Conservation (phyloP, 768 basidiomycete species). For the Ramaria sp. region DNA sequence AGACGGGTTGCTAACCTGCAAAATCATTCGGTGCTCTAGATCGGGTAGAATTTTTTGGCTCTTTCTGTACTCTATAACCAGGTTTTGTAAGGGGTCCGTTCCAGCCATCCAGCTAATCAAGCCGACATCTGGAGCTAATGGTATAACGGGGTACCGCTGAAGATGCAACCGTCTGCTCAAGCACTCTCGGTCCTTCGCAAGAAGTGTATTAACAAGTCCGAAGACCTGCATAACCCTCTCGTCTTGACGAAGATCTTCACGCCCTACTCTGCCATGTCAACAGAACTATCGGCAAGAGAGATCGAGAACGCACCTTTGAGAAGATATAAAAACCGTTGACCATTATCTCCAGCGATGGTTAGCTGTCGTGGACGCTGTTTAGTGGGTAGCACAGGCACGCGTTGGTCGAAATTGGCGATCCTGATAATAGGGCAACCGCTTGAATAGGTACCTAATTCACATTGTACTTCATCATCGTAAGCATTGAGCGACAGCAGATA, state of each 20-base stretch:
- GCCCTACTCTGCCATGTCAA: constrained; percentile 18
- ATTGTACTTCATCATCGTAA: neutral
- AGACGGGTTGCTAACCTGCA: constrained; percentile 23
- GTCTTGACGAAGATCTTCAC: constrained; percentile 41
- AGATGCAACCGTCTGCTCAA: constrained; percentile 38
- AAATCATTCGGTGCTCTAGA: constrained; percentile 39
- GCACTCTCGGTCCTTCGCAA: constrained; percentile 32
- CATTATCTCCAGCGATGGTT: constrained; percentile 30
- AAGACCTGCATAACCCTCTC: constrained; percentile 44
- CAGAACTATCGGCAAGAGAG: no score
- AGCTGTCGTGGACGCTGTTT: constrained; percentile 36
- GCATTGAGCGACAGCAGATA: neutral
- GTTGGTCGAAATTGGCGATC: constrained; percentile 31
- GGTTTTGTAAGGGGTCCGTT: constrained; percentile 34
- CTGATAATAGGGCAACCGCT: constrained; percentile 23
- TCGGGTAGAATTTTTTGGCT: constrained; percentile 36
- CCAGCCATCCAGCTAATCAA: constrained; percentile 37
- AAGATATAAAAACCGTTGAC: constrained; percentile 32
- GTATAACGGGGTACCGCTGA: constrained; percentile 34
- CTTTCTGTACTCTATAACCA: constrained; percentile 35
- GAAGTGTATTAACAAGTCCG: constrained; percentile 37
- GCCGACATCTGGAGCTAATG: constrained; percentile 36
- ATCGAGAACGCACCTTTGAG: constrained; percentile 27
- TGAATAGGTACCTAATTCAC: constrained; percentile 13
- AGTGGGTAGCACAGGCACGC: constrained; percentile 30